Conservation (phyloP, 176 grass and related monocot genomes). For the Oryza meridionalis region DNA sequence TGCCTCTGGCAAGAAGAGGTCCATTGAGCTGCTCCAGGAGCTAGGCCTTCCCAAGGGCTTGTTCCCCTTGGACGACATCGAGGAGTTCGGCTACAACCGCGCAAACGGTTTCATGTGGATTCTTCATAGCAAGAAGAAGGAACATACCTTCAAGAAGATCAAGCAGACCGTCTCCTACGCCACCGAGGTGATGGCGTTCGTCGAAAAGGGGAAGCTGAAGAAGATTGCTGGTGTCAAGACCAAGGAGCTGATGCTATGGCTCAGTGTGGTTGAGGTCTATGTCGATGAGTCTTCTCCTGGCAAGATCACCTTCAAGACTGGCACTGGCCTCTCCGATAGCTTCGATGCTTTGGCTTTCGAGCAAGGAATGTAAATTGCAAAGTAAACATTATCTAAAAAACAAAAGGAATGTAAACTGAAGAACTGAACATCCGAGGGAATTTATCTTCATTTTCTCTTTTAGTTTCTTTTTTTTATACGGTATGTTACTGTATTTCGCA, state of each 20-base stretch:
- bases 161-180: constrained; percentile 38
- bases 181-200: background rate
- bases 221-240: constrained; percentile 15
- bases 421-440: too few relatives aligned
- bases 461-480: too few relatives aligned
- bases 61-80: too few relatives aligned
- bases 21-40: too few relatives aligned
- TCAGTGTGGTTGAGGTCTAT: constrained; percentile 13
- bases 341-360: background rate
- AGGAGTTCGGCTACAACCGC: background rate
- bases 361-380: background rate
- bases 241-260: background rate
- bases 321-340: background rate
- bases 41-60: too few relatives aligned
- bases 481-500: too few relatives aligned
- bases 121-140: background rate
- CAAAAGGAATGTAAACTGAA: too few relatives aligned
- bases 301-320: constrained; percentile 8
- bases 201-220: constrained; percentile 16
- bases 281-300: background rate
- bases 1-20: too few relatives aligned
- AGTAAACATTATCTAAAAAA: too few relatives aligned
- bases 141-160: constrained; percentile 20
- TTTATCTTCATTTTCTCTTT: too few relatives aligned
- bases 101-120: background rate